Percentiles rank a stretch among this genome's conserved stretches.
These are phyloP conservation scores for Lentithecium fluviatile DNA, from an alignment of 495 filamentous ascomycete genomes.

Conservation along the genomic window DNA sequence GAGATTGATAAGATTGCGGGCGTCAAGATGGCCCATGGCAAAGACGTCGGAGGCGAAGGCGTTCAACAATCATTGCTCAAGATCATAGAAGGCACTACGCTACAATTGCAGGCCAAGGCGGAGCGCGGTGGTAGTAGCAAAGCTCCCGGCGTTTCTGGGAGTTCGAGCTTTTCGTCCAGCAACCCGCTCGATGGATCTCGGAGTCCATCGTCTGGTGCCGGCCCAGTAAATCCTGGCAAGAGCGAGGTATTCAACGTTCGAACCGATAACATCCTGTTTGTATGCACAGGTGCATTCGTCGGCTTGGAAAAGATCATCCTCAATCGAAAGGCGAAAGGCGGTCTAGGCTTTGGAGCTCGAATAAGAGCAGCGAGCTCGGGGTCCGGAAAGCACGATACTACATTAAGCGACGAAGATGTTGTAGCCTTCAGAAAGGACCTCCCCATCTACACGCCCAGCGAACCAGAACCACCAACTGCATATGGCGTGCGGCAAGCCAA, in stretches of 20 bases:
- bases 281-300: constrained; percentile 93
- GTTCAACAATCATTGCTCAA: constrained; percentile 96
- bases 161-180: constrained; percentile 42
- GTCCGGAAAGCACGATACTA: constrained; percentile 46
- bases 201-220: constrained; percentile 23
- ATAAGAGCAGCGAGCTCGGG: constrained; percentile 55
- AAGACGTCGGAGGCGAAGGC: constrained; percentile 88
- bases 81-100: constrained; percentile 91
- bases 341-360: constrained; percentile 87
- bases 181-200: constrained; percentile 45
- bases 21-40: constrained; percentile 64
- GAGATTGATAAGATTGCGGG: constrained; percentile 96
- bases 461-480: constrained; percentile 6
- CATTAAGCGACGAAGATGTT: constrained; percentile 52
- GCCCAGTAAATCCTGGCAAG: constrained; percentile 49
- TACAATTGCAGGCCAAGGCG: constrained; percentile 83
- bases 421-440: constrained; percentile 64
- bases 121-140: constrained; percentile 53
- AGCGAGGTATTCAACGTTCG: constrained; percentile 86
- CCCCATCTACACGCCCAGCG: constrained; percentile 59
- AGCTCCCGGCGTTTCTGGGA: constrained; percentile 22
- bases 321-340: constrained; percentile 79
- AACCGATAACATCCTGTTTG: constrained; percentile 94
- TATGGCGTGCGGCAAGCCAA: constrained; percentile 17
- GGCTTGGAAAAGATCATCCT: constrained; percentile 87